Evolutionary conservation across 495 filamentous ascomycete genomes (phyloP).

Genomic region (Penicillium canariense): DNA sequence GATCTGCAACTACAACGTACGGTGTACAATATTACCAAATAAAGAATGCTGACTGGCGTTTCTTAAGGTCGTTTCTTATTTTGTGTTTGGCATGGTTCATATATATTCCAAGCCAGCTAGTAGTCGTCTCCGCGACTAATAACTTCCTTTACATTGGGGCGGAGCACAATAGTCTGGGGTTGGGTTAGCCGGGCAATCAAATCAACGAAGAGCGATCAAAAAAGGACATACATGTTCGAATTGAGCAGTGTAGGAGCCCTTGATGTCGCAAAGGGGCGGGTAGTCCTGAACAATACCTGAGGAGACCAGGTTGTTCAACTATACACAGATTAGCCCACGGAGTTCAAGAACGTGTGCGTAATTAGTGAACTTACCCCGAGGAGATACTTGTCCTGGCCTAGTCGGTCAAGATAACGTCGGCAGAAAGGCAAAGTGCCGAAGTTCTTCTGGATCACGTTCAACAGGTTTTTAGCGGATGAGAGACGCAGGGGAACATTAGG

Average conservation of each 20-base stretch:
- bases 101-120: slow-evolving; percentile 36
- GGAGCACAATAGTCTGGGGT: slow-evolving; percentile 76
- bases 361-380: slow-evolving; percentile 60
- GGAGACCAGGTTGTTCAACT: slow-evolving; percentile 86
- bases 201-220: slow-evolving; percentile 7
- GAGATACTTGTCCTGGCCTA: slow-evolving; percentile 86
- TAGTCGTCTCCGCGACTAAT: slow-evolving; percentile 92
- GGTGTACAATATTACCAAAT: neutral
- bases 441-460: slow-evolving; percentile 88
- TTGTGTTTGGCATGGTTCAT: neutral
- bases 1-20: slow-evolving; percentile 4
- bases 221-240: slow-evolving; percentile 74
- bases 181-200: neutral
- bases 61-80: neutral
- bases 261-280: slow-evolving; percentile 84
- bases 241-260: slow-evolving; percentile 93
- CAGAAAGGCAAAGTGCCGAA: slow-evolving; percentile 88
- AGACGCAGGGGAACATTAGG: slow-evolving; percentile 65
- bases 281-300: slow-evolving; percentile 87
- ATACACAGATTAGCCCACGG: slow-evolving; percentile 21
- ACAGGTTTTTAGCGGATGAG: slow-evolving; percentile 74
- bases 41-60: neutral
- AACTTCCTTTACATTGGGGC: slow-evolving; percentile 88
- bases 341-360: neutral
- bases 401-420: slow-evolving; percentile 77